Evolutionary conservation across 805 yeast genomes (phyloP), one percentile per base, ranked within the genome.

Genomic region (Priceomyces carsonii): DNA sequence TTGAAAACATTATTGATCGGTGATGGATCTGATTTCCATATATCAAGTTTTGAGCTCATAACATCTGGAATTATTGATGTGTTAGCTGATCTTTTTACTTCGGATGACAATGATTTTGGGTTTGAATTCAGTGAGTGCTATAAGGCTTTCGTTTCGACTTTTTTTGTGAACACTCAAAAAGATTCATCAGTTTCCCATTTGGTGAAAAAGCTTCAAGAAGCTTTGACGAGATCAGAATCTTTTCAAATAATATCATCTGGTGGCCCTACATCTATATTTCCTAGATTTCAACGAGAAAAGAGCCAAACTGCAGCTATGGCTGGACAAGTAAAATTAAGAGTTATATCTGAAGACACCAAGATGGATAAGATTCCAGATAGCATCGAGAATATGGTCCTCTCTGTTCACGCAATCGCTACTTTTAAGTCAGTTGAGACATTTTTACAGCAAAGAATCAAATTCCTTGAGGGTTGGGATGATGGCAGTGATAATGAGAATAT

Each of bases 11-110:
- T 48, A 1, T 24, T 62, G 10, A 35, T 32, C 20, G 48, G 49
- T 3, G 36, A 28, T 17, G 29, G 33, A 2, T 36, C 44, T 13
- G 29, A 28, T 18, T 18, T 29, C n/a, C 42, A 38, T 15, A 62
- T 84, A 4, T 85, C 95, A 0, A 81, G 90, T 39, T 86, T 80
- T 60, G 95, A 88, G 53, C 63, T 89, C 21, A 69, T 80, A 5
- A 72, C 83, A 2, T 83, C 89, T 2, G 89, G 89, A 0, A 55
- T 85, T 5, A 68, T 83, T 6, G 64, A 66, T 5, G 48, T 66
- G 1, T 52, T 83, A 18, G 47, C 65, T 3, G 16, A 38, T 1
- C 35, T 69, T 2, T 73, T 79, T 30, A 43, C 44, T 1, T 33
- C 44, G 2, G 51, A 55, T 7, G 19, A 15, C 1, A 21, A 26